Evolutionary conservation across 2,329 filamentous ascomycete species (phyloP), one percentile per base, ranked within the genome.

Genomic region (Pezicula neosporulosa): DNA sequence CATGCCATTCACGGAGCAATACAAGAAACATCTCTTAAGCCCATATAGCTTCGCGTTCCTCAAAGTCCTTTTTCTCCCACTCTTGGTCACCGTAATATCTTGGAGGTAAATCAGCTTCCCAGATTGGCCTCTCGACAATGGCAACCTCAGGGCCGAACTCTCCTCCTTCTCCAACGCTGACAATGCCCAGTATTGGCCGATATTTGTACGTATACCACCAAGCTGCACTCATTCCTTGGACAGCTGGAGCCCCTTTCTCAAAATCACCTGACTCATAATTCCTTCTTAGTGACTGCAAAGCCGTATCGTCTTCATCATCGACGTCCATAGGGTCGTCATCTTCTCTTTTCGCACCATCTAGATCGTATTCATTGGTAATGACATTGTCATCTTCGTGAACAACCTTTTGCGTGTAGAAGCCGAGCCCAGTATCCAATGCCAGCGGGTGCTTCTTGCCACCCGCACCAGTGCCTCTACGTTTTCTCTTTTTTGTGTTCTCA

Each of bases 121-220:
- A 94, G 60, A 85, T 77, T 18, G 93, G 92, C 63, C 92, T 77
- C 75, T 97, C 93, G 13, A 97, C 84, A 47, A 97, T 75, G 2
- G 90, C 92, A 44, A 97, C 88, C 70, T 99, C 94, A 4, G 88
- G 71, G 54, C 59, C 62, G 13, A 67, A 66, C 24, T 71, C 68
- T 16, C 38, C 60, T 55, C 18, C 61, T 56, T 41, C 58, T 49
- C 49, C 59, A 56, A 78, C 69, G 41, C 75, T 73, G 35, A 82
- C 77, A 36, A 85, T 72, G 49, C 92, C 94, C 55, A 99, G 76
- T 60, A 99, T 91, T n/a, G 92, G 89, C 52, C 92, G 81, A 71
- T 97, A 99, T 70, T 96, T 95, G 77, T 88, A 91, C 5, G 92
- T 96, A 66, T 86, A 83, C 90, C 91, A 97, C 19, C 50, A 51